A percentile compares a stretch with the other conserved stretches of the same genome.
Conservation (phyloP, 2,329 filamentous ascomycete genomes). For the Pochonia chlamydosporia region DNA sequence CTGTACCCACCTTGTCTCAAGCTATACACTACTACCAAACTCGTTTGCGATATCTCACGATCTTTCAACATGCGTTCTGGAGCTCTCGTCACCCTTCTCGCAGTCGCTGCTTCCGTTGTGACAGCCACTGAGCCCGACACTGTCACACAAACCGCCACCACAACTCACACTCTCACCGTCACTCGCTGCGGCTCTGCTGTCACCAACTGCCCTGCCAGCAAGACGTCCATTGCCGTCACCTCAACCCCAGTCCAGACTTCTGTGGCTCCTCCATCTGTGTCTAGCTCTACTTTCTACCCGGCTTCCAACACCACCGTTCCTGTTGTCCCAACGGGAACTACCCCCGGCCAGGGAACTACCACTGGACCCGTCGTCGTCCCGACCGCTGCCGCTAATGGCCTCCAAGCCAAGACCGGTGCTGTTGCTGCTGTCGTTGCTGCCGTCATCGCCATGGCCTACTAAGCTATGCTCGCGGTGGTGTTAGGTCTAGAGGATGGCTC, state of each 20-base stretch:
- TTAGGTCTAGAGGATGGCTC: not conserved
- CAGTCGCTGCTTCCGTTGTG: constrained; percentile 33
- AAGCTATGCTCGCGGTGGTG: constrained; percentile 8
- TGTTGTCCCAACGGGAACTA: constrained; percentile 15
- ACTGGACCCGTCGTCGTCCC: constrained; percentile 15
- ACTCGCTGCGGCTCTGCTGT: constrained; percentile 40
- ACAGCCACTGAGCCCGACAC: constrained; percentile 28
- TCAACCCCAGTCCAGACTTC: not conserved
- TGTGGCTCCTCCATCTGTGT: not conserved
- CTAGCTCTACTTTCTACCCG: not conserved
- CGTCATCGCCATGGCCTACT: constrained; percentile 32
- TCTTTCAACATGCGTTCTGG: constrained; percentile 40
- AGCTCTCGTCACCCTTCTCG: constrained; percentile 34
- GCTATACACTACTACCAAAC: not conserved
- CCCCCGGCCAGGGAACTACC: constrained; percentile 14
- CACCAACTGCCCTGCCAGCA: constrained; percentile 35
- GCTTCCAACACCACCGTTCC: constrained; percentile 18
- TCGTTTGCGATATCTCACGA: not conserved
- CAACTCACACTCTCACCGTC: constrained; percentile 38
- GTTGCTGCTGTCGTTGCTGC: constrained; percentile 33
- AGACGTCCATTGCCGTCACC: constrained; percentile 15
- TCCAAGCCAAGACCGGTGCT: constrained; percentile 34
- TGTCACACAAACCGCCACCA: constrained; percentile 38
- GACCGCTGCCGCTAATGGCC: constrained; percentile 26
- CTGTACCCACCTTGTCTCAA: not conserved